Conservation (phyloP, 2,329 filamentous ascomycete genomes). For the Fusarium irregulare region DNA sequence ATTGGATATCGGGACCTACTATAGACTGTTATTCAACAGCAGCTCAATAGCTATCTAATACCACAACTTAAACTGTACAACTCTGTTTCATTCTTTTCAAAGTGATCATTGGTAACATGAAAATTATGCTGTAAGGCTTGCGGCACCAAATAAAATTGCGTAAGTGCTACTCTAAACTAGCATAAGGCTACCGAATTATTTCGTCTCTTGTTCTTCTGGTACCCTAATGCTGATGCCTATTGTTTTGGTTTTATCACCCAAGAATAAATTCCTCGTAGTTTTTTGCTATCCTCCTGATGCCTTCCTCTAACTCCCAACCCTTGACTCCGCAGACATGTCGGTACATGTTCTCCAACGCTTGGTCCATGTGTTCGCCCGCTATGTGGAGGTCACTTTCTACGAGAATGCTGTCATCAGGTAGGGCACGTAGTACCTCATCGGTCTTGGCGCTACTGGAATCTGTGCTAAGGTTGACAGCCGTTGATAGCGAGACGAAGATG, state of each 20-base stretch:
- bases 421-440: conserved; percentile 73
- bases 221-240: background rate
- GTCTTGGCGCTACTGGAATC: conserved; percentile 60
- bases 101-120: background rate
- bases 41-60: conserved; percentile 36
- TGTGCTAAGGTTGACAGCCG: conserved; percentile 79
- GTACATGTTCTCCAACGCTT: conserved; percentile 77
- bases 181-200: background rate
- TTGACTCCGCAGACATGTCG: conserved; percentile 82
- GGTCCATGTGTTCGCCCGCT: conserved; percentile 85
- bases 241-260: conserved; percentile 55
- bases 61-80: conserved; percentile 18
- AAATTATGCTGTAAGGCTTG: background rate
- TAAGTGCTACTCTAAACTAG: background rate
- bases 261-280: conserved; percentile 86
- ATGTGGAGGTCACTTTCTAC: conserved; percentile 91
- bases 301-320: conserved; percentile 79
- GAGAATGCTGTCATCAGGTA: conserved; percentile 83
- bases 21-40: conserved; percentile 13
- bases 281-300: conserved; percentile 71
- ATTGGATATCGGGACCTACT: background rate
- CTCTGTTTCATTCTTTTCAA: background rate
- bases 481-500: conserved; percentile 90
- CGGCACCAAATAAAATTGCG: background rate
- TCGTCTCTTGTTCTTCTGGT: background rate